phyloP scores from a whole-genome alignment of 148 eudicot species.

The Selenicereus undatus region DNA sequence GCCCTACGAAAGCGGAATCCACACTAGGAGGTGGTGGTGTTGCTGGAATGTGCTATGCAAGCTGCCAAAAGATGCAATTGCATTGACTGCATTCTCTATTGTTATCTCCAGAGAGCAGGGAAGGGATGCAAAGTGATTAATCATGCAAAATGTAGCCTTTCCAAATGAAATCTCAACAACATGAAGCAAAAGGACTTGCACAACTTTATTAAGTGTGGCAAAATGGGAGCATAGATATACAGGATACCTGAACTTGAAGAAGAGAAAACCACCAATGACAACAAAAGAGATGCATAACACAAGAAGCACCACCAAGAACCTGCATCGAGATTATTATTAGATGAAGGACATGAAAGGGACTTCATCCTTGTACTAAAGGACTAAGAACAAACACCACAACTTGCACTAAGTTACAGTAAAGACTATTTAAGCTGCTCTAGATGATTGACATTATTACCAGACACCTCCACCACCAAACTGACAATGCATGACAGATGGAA shows the following conservation, averaged over 20 bases:
- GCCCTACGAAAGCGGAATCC: too few species aligned
- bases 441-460: background rate
- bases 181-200: background rate
- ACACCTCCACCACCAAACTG: background rate
- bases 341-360: background rate
- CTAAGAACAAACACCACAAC: background rate
- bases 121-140: background rate
- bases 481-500: background rate
- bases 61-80: too few species aligned
- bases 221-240: background rate
- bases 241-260: conserved; percentile 72
- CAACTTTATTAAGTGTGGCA: background rate
- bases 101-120: too few species aligned
- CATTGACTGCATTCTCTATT: too few species aligned
- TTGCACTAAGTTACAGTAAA: background rate
- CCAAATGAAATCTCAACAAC: background rate
- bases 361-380: background rate
- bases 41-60: background rate
- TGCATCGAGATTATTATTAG: conserved; percentile 27
- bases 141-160: background rate
- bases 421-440: background rate
- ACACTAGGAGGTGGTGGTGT: too few species aligned
- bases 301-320: conserved; percentile 58
- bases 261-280: conserved; percentile 70
- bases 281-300: conserved; percentile 69